Evolutionary conservation across 352 stramenopile species (phyloP).

Genomic region (Pythium brassicae): DNA sequence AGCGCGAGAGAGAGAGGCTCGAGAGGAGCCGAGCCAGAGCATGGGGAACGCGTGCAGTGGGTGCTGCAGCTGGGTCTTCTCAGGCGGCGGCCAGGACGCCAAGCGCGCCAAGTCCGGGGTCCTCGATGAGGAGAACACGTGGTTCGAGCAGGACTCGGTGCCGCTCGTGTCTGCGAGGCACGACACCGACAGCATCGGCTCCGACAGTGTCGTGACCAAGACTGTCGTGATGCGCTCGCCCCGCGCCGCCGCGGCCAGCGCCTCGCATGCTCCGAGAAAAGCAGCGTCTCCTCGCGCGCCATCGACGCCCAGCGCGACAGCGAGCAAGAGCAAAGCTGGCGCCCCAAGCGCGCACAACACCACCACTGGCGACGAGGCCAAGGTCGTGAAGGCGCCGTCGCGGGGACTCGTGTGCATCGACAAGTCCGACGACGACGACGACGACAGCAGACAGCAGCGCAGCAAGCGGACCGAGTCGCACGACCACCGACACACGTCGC

Average conservation of each 20-base stretch:
- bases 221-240: constrained; percentile 48
- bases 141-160: constrained; percentile 63
- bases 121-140: constrained; percentile 28
- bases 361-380: neutral
- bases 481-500: neutral
- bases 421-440: constrained; percentile 14
- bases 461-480: constrained; percentile 4
- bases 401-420: constrained; percentile 13
- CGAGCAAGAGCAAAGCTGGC: constrained; percentile 2
- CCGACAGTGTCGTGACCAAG: constrained; percentile 43
- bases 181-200: constrained; percentile 26
- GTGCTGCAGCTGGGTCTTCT: constrained; percentile 18
- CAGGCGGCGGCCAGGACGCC: constrained; percentile 5
- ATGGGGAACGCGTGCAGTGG: constrained; percentile 16
- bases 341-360: neutral
- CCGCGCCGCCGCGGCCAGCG: constrained; percentile 1
- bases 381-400: constrained; percentile 10
- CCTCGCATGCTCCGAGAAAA: neutral
- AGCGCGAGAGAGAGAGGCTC: neutral
- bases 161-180: constrained; percentile 49
- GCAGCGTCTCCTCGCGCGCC: neutral
- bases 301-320: neutral
- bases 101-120: constrained; percentile 7
- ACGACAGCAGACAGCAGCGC: neutral
- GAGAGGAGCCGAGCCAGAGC: neutral